These are phyloP conservation scores for Dioscorea dumetorum DNA, from an alignment of 106 monocot genomes.

Conservation along the genomic window DNA sequence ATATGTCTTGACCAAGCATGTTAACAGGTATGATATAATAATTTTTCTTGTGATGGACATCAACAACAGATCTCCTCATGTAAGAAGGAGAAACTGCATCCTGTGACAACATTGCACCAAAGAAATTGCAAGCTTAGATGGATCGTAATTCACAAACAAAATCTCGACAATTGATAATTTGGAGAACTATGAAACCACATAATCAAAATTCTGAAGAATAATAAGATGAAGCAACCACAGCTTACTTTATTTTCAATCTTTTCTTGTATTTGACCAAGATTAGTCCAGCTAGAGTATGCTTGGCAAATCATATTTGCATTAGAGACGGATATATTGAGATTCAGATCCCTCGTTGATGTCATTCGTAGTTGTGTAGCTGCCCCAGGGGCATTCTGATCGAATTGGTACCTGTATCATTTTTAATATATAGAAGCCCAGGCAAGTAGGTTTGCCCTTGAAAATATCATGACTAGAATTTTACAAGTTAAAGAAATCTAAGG, in stretches of 20 bases:
- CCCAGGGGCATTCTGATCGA: slow-evolving; percentile 70
- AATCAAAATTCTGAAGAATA: not conserved
- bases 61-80: slow-evolving; percentile 41
- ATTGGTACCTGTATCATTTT: slow-evolving; percentile 72
- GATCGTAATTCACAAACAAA: no score
- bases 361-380: slow-evolving; percentile 64
- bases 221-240: not conserved
- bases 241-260: slow-evolving; percentile 45
- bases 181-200: not conserved
- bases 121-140: not conserved
- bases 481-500: no score
- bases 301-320: slow-evolving; percentile 83
- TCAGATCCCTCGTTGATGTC: slow-evolving; percentile 66
- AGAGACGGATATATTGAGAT: slow-evolving; percentile 77
- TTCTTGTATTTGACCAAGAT: slow-evolving; percentile 50
- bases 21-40: slow-evolving; percentile 86
- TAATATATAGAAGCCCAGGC: no score
- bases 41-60: slow-evolving; percentile 57
- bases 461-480: no score
- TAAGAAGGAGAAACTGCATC: slow-evolving; percentile 32
- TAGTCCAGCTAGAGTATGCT: slow-evolving; percentile 97
- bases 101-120: slow-evolving; percentile 22
- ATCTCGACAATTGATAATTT: not conserved
- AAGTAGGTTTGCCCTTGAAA: no score
- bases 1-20: slow-evolving; percentile 89